Evolutionary conservation across 768 basidiomycete species (phyloP).

Genomic region (Pisolithus tinctorius): DNA sequence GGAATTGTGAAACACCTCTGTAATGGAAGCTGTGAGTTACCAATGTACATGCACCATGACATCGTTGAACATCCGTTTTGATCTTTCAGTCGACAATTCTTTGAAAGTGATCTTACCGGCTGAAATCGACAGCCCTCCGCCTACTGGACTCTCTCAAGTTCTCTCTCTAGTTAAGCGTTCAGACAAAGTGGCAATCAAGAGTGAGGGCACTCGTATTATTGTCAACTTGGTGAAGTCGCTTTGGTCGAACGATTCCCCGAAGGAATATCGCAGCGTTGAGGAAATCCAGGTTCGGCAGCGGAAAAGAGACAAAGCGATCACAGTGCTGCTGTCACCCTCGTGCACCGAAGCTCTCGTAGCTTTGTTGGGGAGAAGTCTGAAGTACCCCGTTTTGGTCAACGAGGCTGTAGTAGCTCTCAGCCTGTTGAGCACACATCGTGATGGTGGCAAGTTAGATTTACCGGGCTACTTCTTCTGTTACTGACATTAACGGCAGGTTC

Average conservation of each 20-base stretch:
- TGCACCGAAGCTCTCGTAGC: conserved; percentile 58
- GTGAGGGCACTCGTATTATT: conserved; percentile 84
- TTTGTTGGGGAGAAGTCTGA: conserved; percentile 68
- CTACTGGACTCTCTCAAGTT: conserved; percentile 59
- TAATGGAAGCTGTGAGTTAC: conserved; percentile 56
- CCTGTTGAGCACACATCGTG: conserved; percentile 57
- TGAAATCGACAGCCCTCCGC: conserved; percentile 19
- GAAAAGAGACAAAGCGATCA: conserved; percentile 48
- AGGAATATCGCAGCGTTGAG: conserved; percentile 24
- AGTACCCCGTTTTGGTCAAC: conserved; percentile 81
- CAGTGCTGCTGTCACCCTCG: conserved; percentile 42
- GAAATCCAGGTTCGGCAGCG: conserved; percentile 36
- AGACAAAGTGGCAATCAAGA: conserved; percentile 75
- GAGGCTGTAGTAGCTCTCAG: conserved; percentile 84
- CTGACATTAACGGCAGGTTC: conserved; percentile 38
- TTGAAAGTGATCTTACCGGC: conserved; percentile 45
- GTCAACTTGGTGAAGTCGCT: conserved; percentile 81
- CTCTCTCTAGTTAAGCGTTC: conserved; percentile 71
- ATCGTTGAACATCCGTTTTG: background rate
- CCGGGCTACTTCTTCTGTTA: background rate
- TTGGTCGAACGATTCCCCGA: conserved; percentile 47
- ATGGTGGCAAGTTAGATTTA: conserved; percentile 49
- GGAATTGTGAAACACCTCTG: conserved; percentile 88
- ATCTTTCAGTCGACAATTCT: conserved; percentile 37
- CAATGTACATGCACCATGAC: conserved; percentile 18